phyloP scores from a whole-genome alignment of 495 filamentous ascomycete species.

The Hypoxylon fuscum region DNA sequence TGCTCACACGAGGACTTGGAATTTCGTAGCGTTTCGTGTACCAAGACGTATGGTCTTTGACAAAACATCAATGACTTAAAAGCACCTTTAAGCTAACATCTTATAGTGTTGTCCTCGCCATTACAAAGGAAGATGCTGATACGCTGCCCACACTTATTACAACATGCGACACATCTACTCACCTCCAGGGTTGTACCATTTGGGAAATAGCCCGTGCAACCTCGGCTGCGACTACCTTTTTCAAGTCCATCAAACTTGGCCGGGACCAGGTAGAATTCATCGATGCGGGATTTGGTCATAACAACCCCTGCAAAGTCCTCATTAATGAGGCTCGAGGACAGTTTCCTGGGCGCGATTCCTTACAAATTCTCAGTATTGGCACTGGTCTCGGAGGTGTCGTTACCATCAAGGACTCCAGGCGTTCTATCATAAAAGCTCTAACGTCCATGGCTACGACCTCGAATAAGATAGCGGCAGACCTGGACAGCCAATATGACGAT shows the following conservation, averaged over 20 bases:
- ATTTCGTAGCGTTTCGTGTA: conserved; percentile 14
- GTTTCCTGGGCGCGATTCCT: conserved; percentile 14
- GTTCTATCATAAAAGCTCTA: conserved; percentile 30
- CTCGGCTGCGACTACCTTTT: conserved; percentile 52
- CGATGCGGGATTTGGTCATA: conserved; percentile 43
- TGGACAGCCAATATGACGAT: conserved; percentile 27
- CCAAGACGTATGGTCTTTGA: conserved; percentile 24
- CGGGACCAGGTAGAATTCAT: conserved; percentile 36
- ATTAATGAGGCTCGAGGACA: conserved; percentile 33
- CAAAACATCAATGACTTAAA: not conserved
- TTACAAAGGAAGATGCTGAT: conserved; percentile 28
- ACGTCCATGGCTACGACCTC: conserved; percentile 35
- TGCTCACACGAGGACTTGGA: conserved; percentile 11
- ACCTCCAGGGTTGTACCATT: conserved; percentile 40
- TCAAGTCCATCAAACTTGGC: conserved; percentile 47
- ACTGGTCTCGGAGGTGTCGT: conserved; percentile 31
- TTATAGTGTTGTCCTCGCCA: conserved; percentile 26
- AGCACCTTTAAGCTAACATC: conserved; percentile 1
- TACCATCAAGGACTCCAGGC: conserved; percentile 17
- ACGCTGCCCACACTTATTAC: conserved; percentile 23
- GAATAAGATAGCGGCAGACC: conserved; percentile 19
- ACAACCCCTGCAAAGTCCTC: conserved; percentile 44
- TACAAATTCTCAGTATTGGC: conserved; percentile 43
- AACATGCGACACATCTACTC: conserved; percentile 25
- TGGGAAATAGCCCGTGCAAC: conserved; percentile 55